A percentile compares a stretch with the other conserved stretches of the same genome.
Evolutionary conservation across 1,284 basidiomycete genomes (phyloP).

Genomic region (Paramarasmius palmivorus): DNA sequence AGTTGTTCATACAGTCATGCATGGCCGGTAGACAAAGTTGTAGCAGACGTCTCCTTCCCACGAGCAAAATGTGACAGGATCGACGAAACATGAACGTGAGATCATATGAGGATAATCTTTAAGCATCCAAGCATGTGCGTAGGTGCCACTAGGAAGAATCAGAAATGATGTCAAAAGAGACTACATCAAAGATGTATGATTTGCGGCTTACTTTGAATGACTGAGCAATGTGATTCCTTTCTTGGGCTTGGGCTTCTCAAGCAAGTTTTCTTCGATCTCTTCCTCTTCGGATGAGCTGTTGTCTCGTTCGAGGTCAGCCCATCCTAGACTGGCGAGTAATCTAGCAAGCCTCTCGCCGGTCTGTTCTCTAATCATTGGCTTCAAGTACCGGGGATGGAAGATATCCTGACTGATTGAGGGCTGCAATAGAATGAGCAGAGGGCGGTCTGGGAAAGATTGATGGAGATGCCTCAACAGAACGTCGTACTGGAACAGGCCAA

Average conservation of each 20-base stretch:
- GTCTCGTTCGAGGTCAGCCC: slow-evolving; percentile 42
- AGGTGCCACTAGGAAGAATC: slow-evolving; percentile 55
- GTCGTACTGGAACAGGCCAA: slow-evolving; percentile 74
- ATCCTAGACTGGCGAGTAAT: slow-evolving; percentile 66
- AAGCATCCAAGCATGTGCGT: slow-evolving; percentile 82
- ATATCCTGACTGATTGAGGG: slow-evolving; percentile 86
- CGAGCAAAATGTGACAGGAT: slow-evolving; percentile 86
- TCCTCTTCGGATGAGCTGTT: slow-evolving; percentile 27
- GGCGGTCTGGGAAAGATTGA: slow-evolving; percentile 61
- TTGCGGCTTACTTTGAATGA: slow-evolving; percentile 87
- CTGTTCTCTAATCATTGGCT: slow-evolving; percentile 66
- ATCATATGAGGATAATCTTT: slow-evolving; percentile 75
- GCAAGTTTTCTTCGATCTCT: slow-evolving; percentile 19
- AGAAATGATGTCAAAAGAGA: background rate
- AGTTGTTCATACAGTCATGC: slow-evolving; percentile 47
- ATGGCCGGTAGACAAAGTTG: slow-evolving; percentile 81
- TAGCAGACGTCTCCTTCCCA: slow-evolving; percentile 93
- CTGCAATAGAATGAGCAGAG: slow-evolving; percentile 78
- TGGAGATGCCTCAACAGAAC: slow-evolving; percentile 50
- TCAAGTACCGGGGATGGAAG: slow-evolving; percentile 72
- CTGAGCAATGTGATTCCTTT: slow-evolving; percentile 77
- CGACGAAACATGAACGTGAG: slow-evolving; percentile 81
- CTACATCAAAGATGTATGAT: background rate
- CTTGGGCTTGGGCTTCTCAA: slow-evolving; percentile 18
- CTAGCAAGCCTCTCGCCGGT: slow-evolving; percentile 59